A percentile compares a stretch with the other conserved stretches of the same genome.
Conservation (phyloP, 768 basidiomycete species). For the Russula vinacea region DNA sequence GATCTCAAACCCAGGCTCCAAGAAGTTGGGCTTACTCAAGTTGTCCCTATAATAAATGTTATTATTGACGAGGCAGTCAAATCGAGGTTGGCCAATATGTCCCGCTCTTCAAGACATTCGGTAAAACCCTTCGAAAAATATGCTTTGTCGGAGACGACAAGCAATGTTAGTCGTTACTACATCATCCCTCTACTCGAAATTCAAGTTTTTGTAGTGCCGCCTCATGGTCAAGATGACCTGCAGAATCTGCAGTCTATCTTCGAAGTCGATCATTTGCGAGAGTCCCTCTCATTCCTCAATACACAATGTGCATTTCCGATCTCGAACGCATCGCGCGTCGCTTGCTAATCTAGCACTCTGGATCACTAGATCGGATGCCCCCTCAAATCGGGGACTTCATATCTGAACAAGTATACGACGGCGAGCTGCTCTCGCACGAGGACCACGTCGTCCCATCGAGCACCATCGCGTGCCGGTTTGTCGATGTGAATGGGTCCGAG, state of each 20-base stretch:
- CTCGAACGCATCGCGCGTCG: slow-evolving; percentile 1
- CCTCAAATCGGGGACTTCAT: slow-evolving; percentile 73
- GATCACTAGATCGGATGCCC: slow-evolving; percentile 82
- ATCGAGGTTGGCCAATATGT: slow-evolving; percentile 37
- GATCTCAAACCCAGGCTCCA: slow-evolving; percentile 48
- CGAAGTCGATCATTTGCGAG: slow-evolving; percentile 61
- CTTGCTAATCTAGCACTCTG: slow-evolving; percentile 18
- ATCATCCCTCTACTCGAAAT: background rate
- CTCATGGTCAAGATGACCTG: slow-evolving; percentile 70
- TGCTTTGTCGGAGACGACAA: slow-evolving; percentile 45
- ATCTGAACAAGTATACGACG: slow-evolving; percentile 62
- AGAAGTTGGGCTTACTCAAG: slow-evolving; percentile 30
- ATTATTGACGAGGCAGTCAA: slow-evolving; percentile 40
- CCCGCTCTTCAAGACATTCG: slow-evolving; percentile 33
- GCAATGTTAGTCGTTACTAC: slow-evolving; percentile 37
- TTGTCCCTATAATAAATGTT: slow-evolving; percentile 35
- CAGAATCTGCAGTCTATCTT: slow-evolving; percentile 69
- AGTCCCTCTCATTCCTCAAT: slow-evolving; percentile 54
- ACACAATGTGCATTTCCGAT: slow-evolving; percentile 62
- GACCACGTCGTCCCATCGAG: slow-evolving; percentile 49
- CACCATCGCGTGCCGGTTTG: slow-evolving; percentile 56
- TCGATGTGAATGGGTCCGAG: slow-evolving; percentile 52
- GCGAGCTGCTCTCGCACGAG: slow-evolving; percentile 52
- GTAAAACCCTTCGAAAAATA: slow-evolving; percentile 36
- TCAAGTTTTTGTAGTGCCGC: slow-evolving; percentile 57